These are phyloP conservation scores for Pestalotiopsis sp. DNA, from an alignment of 2,329 filamentous ascomycete genomes.

Conservation along the genomic window DNA sequence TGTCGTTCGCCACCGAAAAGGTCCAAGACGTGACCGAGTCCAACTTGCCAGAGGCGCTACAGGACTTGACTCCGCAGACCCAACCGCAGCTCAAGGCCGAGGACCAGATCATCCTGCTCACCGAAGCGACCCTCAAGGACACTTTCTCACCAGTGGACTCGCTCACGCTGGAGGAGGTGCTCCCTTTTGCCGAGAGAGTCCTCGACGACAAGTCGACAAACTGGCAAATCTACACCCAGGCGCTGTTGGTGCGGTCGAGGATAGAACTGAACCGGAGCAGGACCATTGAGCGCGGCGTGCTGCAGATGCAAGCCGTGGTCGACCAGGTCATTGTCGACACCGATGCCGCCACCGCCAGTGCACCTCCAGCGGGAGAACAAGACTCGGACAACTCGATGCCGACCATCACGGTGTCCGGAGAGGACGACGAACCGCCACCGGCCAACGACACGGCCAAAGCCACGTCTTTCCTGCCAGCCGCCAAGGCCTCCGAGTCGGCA, in stretches of 20 bases:
- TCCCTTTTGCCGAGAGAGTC: constrained; percentile 88
- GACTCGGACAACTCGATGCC: constrained; percentile 36
- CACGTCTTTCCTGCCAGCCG: constrained; percentile 78
- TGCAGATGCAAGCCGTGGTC: constrained; percentile 92
- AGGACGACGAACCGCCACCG: constrained; percentile 26
- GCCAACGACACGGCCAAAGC: constrained; percentile 43
- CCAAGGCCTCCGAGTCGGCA: constrained; percentile 76
- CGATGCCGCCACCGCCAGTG: constrained; percentile 28
- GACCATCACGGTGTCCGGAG: constrained; percentile 43
- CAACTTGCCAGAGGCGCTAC: constrained; percentile 60
- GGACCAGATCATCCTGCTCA: constrained; percentile 88
- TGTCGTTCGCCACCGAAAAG: constrained; percentile 67
- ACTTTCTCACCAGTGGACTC: constrained; percentile 80
- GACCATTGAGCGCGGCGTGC: constrained; percentile 83
- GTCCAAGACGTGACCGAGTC: constrained; percentile 24
- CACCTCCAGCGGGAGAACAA: constrained; percentile 13
- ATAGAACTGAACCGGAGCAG: constrained; percentile 86
- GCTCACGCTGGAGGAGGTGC: constrained; percentile 87
- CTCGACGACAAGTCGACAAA: constrained; percentile 87
- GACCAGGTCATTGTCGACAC: constrained; percentile 93
- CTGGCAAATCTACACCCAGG: constrained; percentile 98
- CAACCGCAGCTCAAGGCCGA: constrained; percentile 81
- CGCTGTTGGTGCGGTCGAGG: constrained; percentile 81
- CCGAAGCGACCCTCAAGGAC: constrained; percentile 85
- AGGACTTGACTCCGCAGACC: constrained; percentile 68